Percentiles rank a stretch among this genome's conserved stretches.
Evolutionary conservation across 148 eudicot genomes (phyloP).

Genomic region (Chenopodium berlandieri): DNA sequence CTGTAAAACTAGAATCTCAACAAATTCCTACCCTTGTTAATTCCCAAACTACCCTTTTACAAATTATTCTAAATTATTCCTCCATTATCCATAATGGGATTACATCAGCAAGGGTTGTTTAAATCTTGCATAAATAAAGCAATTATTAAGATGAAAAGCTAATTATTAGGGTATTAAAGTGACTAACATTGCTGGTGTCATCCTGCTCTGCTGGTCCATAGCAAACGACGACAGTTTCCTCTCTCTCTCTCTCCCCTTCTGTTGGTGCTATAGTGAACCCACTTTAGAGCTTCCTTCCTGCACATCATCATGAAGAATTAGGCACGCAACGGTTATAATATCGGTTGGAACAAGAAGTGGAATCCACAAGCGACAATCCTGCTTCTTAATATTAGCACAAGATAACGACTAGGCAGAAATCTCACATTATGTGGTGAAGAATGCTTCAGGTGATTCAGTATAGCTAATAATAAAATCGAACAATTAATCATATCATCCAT

Average conservation of each 20-base stretch:
- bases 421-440: slow-evolving; percentile 10
- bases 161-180: slow-evolving; percentile 1
- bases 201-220: slow-evolving; percentile 9
- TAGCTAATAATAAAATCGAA: neutral
- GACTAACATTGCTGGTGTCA: slow-evolving; percentile 17
- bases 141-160: neutral
- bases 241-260: neutral
- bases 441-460: neutral
- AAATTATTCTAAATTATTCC: neutral
- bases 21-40: too few relatives aligned
- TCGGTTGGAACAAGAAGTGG: slow-evolving; percentile 19
- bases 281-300: slow-evolving; percentile 6
- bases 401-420: neutral
- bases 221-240: neutral
- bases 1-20: too few relatives aligned
- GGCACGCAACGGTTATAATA: slow-evolving; percentile 1
- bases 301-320: neutral
- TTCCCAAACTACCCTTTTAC: too few relatives aligned
- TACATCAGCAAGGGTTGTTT: neutral
- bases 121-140: neutral
- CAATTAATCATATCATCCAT: neutral
- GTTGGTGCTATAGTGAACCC: neutral
- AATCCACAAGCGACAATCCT: too few relatives aligned
- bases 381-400: slow-evolving; percentile 9
- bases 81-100: slow-evolving; percentile 4